Conservation (phyloP, 2,329 filamentous ascomycete species). For the Pseudocercospora musae region DNA sequence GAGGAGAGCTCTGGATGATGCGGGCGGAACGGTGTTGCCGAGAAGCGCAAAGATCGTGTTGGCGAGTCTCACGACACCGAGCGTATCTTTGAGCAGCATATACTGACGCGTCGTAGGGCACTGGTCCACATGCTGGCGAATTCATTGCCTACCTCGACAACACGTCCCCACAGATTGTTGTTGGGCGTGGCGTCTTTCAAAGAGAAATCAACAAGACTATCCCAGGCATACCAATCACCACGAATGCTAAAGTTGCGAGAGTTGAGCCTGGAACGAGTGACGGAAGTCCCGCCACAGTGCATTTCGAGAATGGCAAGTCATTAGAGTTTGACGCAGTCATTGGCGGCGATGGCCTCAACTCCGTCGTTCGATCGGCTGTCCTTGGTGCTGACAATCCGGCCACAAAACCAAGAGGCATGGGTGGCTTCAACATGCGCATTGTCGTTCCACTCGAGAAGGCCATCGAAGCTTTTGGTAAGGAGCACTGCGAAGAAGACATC, state of each 20-base stretch:
- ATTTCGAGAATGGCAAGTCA: background rate
- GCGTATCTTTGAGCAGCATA: background rate
- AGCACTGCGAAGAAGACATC: slow-evolving; percentile 3
- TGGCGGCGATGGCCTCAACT: slow-evolving; percentile 1
- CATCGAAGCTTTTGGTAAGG: slow-evolving; percentile 6
- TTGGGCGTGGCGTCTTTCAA: slow-evolving; percentile 1
- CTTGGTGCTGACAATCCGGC: slow-evolving; percentile 7
- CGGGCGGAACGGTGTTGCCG: slow-evolving; percentile 6
- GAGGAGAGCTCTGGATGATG: slow-evolving; percentile 10
- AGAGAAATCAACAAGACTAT: slow-evolving; percentile 2
- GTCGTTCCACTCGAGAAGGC: slow-evolving; percentile 8
- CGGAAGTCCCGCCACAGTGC: background rate
- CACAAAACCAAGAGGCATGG: slow-evolving; percentile 4
- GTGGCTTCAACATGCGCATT: slow-evolving; percentile 8
- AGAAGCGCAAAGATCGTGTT: slow-evolving; percentile 11
- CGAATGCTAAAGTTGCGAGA: background rate
- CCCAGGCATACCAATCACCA: background rate
- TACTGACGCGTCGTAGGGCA: background rate
- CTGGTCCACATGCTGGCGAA: background rate
- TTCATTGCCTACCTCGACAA: background rate
- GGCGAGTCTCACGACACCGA: background rate
- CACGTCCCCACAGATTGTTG: background rate
- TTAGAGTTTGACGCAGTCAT: background rate
- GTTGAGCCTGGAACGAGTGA: background rate
- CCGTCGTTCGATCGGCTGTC: background rate